phyloP scores from a whole-genome alignment of 768 basidiomycete species.

The Kwoniella sp. region DNA sequence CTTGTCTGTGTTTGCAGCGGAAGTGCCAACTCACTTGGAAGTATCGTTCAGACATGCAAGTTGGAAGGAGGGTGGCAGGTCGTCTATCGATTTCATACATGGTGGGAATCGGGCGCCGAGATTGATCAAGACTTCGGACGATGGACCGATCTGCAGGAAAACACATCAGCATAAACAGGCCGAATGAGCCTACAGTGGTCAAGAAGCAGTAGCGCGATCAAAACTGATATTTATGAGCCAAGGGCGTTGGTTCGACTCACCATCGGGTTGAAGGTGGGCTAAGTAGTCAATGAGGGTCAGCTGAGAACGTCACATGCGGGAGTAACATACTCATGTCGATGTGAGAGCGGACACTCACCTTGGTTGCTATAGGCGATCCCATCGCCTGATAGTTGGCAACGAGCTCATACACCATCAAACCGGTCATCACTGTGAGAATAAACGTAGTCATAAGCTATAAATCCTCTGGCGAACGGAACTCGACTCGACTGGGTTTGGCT shows the following conservation, averaged over 20 bases:
- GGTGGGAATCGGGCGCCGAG: constrained; percentile 90
- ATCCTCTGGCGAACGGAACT: no score
- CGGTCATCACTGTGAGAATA: constrained; percentile 64
- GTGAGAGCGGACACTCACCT: no score
- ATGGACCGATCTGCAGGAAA: constrained; percentile 77
- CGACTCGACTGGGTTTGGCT: no score
- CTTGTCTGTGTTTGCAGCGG: not conserved
- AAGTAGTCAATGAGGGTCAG: not conserved
- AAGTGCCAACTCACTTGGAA: constrained; percentile 60
- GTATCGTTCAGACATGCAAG: constrained; percentile 76
- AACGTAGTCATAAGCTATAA: constrained; percentile 55
- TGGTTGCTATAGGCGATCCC: constrained; percentile 81
- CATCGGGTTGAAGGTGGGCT: constrained; percentile 49
- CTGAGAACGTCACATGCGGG: no score
- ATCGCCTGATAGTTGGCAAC: constrained; percentile 73
- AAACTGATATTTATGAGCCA: not conserved
- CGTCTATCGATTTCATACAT: constrained; percentile 33
- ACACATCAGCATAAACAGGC: no score
- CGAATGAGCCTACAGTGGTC: no score
- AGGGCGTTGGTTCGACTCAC: constrained; percentile 7
- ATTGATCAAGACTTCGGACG: constrained; percentile 76
- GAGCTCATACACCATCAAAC: constrained; percentile 80
- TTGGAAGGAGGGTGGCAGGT: constrained; percentile 30
- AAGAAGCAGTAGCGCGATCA: no score
- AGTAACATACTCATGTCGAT: no score